Conservation (phyloP, 2,329 filamentous ascomycete genomes). For the Pseudophaeomoniella oleicola region DNA sequence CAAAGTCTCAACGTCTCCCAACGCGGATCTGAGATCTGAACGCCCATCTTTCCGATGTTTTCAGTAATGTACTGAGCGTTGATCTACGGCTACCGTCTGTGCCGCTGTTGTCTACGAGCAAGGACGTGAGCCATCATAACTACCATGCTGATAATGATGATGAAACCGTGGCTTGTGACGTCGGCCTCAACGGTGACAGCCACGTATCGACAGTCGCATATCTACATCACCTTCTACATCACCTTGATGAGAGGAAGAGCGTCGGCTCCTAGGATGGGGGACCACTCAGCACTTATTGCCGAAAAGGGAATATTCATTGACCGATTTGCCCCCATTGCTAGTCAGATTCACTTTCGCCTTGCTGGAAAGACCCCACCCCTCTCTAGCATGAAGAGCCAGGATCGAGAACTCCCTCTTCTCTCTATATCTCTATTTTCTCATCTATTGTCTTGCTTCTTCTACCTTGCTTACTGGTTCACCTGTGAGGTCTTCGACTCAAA, state of each 20-base stretch:
- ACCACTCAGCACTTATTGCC: no score
- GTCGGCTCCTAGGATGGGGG: no score
- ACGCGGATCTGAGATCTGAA: background rate
- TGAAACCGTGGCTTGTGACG: background rate
- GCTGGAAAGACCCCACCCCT: background rate
- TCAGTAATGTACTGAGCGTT: no score
- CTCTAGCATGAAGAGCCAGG: no score
- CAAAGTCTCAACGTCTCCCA: background rate
- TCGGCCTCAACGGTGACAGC: background rate
- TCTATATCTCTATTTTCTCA: background rate
- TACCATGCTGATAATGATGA: background rate
- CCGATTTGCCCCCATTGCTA: no score
- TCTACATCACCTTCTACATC: background rate
- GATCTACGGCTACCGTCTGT: no score
- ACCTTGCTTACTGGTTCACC: background rate
- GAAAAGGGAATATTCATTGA: no score
- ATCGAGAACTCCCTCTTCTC: no score
- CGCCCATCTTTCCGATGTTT: background rate
- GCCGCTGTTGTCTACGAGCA: background rate
- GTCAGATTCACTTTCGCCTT: background rate
- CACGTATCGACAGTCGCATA: background rate
- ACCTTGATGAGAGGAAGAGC: no score
- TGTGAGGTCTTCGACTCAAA: no score
- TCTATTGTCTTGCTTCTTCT: background rate
- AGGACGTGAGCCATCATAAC: background rate